Base-by-base conservation (phyloP, 495 filamentous ascomycete species). In the Aspergillus diversus region DNA sequence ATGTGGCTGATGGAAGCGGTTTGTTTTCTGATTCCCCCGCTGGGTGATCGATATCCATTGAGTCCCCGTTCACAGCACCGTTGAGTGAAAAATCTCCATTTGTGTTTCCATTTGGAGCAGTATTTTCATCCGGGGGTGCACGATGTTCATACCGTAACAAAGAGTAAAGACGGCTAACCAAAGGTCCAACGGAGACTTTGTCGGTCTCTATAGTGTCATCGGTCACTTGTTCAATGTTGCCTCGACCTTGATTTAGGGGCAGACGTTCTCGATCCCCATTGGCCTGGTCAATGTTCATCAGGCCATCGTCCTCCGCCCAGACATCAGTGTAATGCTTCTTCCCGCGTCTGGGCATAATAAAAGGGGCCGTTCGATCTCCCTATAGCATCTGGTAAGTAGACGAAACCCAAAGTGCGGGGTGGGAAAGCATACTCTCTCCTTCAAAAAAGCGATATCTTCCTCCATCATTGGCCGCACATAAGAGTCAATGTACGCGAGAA, bases 301-400 rank as follows among this genome's bases (percentile, higher is more conserved):
- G 74, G 3, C 91, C 91, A 66, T 99, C 95, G 67, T 99, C 95
- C 64, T 96, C 92, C 1, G 92, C 87, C 96, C 96, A 99, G 5
- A 91, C 78, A 61, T 97, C 92, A 11, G 83, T 87, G 75, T 98
- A 98, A 70, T 89, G 87, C 64, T 86, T 87, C 75, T 91, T 90
- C 39, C 93, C 95, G 8, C 93, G 88, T 55, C 87, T 87, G 2
- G 93, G 94, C 76, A 94, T 93, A 42, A 95, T 77, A 66, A 97
- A 97, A 2, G 93, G 90, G 12, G 81, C 87, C 7, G 84, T 72
- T 21, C 96, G 88, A 74, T 99, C 92, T 53, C 92, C 93, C 79
- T 86, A 50, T 21, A 54, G 39, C n/a, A n/a, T 67, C 73, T 42
- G 71, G 64, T 66, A 5, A 54, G 21, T 46, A 35, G 58, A 16